These are phyloP conservation scores for Termitomyces sp. DNA, from an alignment of 768 basidiomycete species.

Conservation along the genomic window DNA sequence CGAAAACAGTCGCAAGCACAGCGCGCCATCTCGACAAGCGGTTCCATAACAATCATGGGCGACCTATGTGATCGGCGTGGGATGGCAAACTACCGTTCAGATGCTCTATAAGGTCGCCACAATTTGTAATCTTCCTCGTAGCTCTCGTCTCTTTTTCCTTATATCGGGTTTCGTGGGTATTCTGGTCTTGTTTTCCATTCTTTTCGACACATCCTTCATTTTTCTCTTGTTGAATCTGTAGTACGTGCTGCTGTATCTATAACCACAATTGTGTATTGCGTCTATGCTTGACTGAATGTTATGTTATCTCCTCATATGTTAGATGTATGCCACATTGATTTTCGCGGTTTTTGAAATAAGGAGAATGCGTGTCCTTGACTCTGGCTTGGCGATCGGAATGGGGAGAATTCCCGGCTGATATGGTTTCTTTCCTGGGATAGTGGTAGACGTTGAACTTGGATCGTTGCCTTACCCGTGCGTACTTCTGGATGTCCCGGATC, in stretches of 20 bases:
- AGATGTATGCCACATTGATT: background rate
- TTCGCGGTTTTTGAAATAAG: no score
- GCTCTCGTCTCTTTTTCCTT: background rate
- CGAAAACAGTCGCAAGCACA: background rate
- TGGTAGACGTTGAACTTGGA: background rate
- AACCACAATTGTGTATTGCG: conserved; percentile 1
- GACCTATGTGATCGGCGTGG: conserved; percentile 4
- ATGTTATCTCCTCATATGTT: background rate
- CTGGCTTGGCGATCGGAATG: background rate
- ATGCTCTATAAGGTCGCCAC: conserved; percentile 8
- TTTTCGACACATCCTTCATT: background rate
- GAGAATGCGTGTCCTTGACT: background rate
- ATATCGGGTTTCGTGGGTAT: conserved; percentile 5
- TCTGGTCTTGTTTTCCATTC: conserved; percentile 4
- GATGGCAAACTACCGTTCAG: conserved; percentile 3
- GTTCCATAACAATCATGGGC: conserved; percentile 9
- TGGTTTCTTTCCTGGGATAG: background rate
- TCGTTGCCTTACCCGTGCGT: background rate
- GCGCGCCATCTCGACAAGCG: background rate
- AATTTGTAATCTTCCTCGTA: background rate
- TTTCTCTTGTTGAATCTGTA: conserved; percentile 1
- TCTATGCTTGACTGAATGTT: background rate
- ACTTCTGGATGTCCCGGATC: no score
- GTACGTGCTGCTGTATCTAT: conserved; percentile 12
- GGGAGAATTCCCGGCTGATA: background rate